Evolutionary conservation across 257 asterid genomes (phyloP).

Genomic region (Gentiana macrophylla): DNA sequence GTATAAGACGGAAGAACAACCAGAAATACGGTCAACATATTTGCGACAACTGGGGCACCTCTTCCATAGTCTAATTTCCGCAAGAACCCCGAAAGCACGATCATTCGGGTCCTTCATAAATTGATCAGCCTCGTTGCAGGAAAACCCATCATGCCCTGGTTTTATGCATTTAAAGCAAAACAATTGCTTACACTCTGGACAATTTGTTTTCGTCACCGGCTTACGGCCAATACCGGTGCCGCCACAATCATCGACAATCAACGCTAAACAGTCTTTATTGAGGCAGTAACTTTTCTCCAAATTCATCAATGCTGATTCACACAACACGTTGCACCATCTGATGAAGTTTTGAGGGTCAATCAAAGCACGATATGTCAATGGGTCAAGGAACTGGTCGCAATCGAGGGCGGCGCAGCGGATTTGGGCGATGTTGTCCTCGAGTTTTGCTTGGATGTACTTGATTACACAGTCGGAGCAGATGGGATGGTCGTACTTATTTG

Average conservation of each 20-base stretch:
- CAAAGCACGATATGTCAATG: slow-evolving; percentile 28
- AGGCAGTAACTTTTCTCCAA: slow-evolving; percentile 46
- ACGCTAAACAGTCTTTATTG: slow-evolving; percentile 32
- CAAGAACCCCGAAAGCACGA: slow-evolving; percentile 44
- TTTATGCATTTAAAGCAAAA: slow-evolving; percentile 40
- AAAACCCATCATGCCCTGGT: slow-evolving; percentile 21
- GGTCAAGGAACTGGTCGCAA: slow-evolving; percentile 50
- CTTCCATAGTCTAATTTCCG: slow-evolving; percentile 41
- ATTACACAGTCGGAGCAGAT: slow-evolving; percentile 34
- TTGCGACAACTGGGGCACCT: slow-evolving; percentile 66
- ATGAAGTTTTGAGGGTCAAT: slow-evolving; percentile 31
- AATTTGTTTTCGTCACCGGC: slow-evolving; percentile 25
- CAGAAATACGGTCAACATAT: slow-evolving; percentile 43
- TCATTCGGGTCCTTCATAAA: slow-evolving; percentile 41
- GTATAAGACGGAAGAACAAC: slow-evolving; percentile 21
- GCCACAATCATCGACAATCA: slow-evolving; percentile 54
- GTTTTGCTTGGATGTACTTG: slow-evolving; percentile 55
- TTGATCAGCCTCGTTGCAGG: slow-evolving; percentile 30
- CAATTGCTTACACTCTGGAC: slow-evolving; percentile 48
- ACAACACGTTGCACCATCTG: slow-evolving; percentile 67
- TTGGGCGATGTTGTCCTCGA: slow-evolving; percentile 25
- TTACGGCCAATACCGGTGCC: slow-evolving; percentile 12
- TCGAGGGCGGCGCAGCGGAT: slow-evolving; percentile 52
- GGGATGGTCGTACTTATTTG: neutral
- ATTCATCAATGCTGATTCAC: slow-evolving; percentile 36